Conservation (phyloP, 257 asterid genomes). For the Prunella vulgaris region DNA sequence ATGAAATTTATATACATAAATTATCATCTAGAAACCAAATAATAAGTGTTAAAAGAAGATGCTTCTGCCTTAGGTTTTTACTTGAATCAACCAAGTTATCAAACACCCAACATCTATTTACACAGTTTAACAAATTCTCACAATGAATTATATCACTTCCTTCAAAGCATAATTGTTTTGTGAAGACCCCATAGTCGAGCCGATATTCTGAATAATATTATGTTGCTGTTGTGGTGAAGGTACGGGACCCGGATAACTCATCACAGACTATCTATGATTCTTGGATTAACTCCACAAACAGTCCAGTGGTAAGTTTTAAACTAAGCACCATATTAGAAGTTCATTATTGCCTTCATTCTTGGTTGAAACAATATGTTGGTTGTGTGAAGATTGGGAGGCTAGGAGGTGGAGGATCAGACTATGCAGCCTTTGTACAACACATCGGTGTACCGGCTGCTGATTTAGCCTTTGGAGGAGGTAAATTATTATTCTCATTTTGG, state of each 20-base stretch:
- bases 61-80: no score
- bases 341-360: background rate
- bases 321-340: background rate
- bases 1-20: background rate
- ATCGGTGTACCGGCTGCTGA: conserved; percentile 71
- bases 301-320: conserved; percentile 38
- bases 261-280: conserved; percentile 80
- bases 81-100: no score
- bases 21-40: no score
- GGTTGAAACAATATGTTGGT: background rate
- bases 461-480: conserved; percentile 60
- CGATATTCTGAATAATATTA: background rate
- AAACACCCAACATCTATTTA: no score
- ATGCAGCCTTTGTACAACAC: conserved; percentile 77
- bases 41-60: no score
- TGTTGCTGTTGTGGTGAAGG: conserved; percentile 34
- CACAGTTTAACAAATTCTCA: no score
- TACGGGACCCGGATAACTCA: conserved; percentile 73
- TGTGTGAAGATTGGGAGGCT: conserved; percentile 60
- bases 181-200: background rate
- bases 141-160: background rate
- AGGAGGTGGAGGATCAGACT: conserved; percentile 81
- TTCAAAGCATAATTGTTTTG: background rate
- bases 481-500: background rate
- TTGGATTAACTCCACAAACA: conserved; percentile 48